Base-by-base conservation (phyloP, 2,329 filamentous ascomycete species). In the Neopestalotiopsis rosae region DNA sequence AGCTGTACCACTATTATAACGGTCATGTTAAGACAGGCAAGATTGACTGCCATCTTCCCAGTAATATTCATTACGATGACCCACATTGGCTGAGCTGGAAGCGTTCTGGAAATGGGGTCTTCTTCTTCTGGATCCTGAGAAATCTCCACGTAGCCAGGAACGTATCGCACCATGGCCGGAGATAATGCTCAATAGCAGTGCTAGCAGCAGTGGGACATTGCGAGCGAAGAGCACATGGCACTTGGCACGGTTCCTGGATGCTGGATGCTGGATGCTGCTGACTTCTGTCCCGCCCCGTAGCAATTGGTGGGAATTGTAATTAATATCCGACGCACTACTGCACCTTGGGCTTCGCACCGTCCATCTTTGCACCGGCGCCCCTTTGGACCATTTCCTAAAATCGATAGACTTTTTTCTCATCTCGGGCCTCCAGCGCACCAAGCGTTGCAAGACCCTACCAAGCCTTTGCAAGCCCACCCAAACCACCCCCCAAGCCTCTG, bases 261-360 rank as follows among this genome's bases (percentile, higher is more conserved):
- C 45, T 52, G 17, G 45, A 9, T 17, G 17, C n/a, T 24, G 24
- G 24, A 24, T 28, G 24, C 24, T 28, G 24, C 24, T 28, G 24
- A 49, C 42, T 49, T n/a, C n/a, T 49, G 42, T 49, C 13, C 45
- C 45, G 45, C 45, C 45, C 45, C 45, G 45, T 52, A 52, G 17
- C 45, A 52, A 52, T 52, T 20, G 45, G 45, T 52, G 45, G 45
- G 45, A 52, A 52, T 52, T 52, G 45, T n/a, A 52, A 52, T 52
- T 52, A 52, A 52, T 52, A 52, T 52, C 45, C 45, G 45, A 52
- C 45, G 20, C 45, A 52, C 45, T 52, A 52, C 45, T 52, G 45
- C 45, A 52, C 45, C 45, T 52, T 52, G 45, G 17, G 45, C 45
- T 52, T 52, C 20, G 14, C 20, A 20, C 6, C n/a, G 45, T 20